A percentile compares a stretch with the other conserved stretches of the same genome.
Conservation (phyloP, 2,329 filamentous ascomycete species). For the Sordariomycetes sp. region DNA sequence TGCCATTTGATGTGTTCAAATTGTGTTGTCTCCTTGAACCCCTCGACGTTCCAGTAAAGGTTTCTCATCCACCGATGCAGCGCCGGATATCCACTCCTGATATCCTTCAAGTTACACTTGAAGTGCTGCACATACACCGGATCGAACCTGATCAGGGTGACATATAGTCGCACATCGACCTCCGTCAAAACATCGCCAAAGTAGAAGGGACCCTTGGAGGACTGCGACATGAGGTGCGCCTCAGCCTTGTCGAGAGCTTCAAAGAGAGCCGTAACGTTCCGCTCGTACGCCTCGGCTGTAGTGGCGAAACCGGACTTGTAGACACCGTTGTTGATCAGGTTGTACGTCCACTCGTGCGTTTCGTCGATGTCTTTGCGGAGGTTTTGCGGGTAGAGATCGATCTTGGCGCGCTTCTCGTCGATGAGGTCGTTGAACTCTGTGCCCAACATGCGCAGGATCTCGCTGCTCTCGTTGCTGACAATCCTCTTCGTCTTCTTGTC, state of each 20-base stretch:
- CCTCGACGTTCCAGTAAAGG: slow-evolving; percentile 71
- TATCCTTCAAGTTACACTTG: slow-evolving; percentile 79
- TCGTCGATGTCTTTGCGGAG: slow-evolving; percentile 65
- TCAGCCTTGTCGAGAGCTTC: slow-evolving; percentile 69
- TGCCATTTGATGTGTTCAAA: slow-evolving; percentile 92
- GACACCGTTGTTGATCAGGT: slow-evolving; percentile 61
- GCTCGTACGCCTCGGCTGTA: slow-evolving; percentile 73
- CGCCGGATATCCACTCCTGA: slow-evolving; percentile 72
- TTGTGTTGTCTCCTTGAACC: slow-evolving; percentile 76
- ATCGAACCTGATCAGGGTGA: slow-evolving; percentile 67
- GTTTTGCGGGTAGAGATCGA: slow-evolving; percentile 59
- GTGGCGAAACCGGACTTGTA: slow-evolving; percentile 78
- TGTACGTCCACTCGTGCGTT: slow-evolving; percentile 74
- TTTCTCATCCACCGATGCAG: slow-evolving; percentile 75
- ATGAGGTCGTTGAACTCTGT: slow-evolving; percentile 69
- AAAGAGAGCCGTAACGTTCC: slow-evolving; percentile 63
- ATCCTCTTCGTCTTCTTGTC: slow-evolving; percentile 68
- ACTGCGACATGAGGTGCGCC: slow-evolving; percentile 45
- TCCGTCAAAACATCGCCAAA: slow-evolving; percentile 72
- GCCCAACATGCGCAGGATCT: slow-evolving; percentile 89
- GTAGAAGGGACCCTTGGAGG: slow-evolving; percentile 52
- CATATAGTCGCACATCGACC: slow-evolving; percentile 68
- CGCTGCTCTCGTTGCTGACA: slow-evolving; percentile 85
- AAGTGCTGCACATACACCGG: slow-evolving; percentile 81
- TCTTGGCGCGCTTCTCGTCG: slow-evolving; percentile 44